phyloP scores from a whole-genome alignment of 805 yeast genomes.

The Tetrapisispora arboricola region DNA sequence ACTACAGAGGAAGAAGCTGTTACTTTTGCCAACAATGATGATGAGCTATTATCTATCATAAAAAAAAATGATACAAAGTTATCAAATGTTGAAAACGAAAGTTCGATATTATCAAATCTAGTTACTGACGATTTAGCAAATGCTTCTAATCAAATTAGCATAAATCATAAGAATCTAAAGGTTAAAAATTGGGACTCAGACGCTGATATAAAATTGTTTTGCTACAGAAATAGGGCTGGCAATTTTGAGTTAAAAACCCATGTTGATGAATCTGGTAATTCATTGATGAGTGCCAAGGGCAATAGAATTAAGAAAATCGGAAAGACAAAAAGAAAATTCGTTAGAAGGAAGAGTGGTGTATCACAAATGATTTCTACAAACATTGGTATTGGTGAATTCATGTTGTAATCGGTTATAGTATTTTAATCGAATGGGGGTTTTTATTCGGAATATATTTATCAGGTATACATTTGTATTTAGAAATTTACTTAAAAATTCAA shows the following conservation, averaged over 20 bases:
- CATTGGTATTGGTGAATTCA: constrained; percentile 27
- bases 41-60: background rate
- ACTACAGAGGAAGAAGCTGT: constrained; percentile 20
- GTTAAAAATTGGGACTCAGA: constrained; percentile 5
- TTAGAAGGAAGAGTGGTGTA: constrained; percentile 27
- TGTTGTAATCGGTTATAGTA: too few relatives aligned
- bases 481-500: background rate
- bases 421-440: too few relatives aligned
- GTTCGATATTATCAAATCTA: constrained; percentile 15
- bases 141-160: background rate
- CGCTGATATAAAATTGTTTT: constrained; percentile 20
- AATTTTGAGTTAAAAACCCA: constrained; percentile 20
- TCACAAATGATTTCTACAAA: constrained; percentile 28
- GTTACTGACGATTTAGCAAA: constrained; percentile 11
- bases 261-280: background rate
- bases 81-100: background rate
- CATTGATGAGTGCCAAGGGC: constrained; percentile 1
- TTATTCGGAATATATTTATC: background rate
- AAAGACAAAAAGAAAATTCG: constrained; percentile 1
- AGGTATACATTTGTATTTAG: background rate
- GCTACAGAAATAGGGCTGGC: constrained; percentile 26
- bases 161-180: background rate
- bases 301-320: constrained; percentile 4
- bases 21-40: constrained; percentile 5
- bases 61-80: background rate